Conservation (phyloP, 163 green algal genomes). For the Coccomyxa subellipsoidea region DNA sequence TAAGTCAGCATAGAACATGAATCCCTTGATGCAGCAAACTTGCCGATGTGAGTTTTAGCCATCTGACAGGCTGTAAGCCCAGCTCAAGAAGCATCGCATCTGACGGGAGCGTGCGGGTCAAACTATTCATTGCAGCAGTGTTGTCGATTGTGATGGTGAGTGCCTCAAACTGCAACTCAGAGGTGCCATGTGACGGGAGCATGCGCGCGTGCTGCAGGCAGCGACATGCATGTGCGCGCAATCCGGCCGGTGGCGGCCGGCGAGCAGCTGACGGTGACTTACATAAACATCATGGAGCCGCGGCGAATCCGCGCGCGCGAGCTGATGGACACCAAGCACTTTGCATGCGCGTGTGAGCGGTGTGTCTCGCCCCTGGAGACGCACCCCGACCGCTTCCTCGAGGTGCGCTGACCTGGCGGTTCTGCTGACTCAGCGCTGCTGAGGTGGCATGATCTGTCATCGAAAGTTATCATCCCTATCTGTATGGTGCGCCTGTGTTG, state of each 20-base stretch:
- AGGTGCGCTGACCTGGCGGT: constrained; percentile 10
- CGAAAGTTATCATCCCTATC: too few species aligned
- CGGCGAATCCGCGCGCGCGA: constrained; percentile 4
- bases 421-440: not conserved
- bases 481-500: too few species aligned
- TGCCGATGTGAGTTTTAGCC: too few species aligned
- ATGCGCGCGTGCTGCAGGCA: not conserved
- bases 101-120: too few species aligned
- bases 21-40: too few species aligned
- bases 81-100: too few species aligned
- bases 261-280: constrained; percentile 26
- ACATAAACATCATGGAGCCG: constrained; percentile 27
- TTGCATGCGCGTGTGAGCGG: constrained; percentile 23
- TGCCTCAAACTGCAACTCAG: not conserved
- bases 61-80: too few species aligned
- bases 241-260: constrained; percentile 12
- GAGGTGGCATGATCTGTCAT: not conserved
- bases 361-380: constrained; percentile 17
- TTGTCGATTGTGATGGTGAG: not conserved
- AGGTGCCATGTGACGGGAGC: not conserved
- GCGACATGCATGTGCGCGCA: constrained; percentile 14
- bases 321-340: constrained; percentile 22
- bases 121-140: too few species aligned
- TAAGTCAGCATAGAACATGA: too few species aligned
- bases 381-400: constrained; percentile 22